Conservation (phyloP, 2,329 filamentous ascomycete genomes). For the Ophiostoma australiae region DNA sequence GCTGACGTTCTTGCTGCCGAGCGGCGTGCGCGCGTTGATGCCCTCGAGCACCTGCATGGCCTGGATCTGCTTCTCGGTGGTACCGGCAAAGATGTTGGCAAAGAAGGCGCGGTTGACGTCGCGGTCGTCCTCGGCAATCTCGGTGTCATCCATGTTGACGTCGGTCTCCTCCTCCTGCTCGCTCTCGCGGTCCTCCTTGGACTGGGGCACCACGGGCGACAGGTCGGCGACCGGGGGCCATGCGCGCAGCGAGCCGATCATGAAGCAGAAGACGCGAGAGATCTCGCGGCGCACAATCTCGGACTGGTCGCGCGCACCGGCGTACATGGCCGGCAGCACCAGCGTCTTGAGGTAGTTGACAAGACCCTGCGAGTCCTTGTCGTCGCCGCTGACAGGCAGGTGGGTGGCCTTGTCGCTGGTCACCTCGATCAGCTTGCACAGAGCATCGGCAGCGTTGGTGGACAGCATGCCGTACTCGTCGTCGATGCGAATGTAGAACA, state of each 20-base stretch:
- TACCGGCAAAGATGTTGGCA: constrained; percentile 84
- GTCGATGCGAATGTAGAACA: constrained; percentile 78
- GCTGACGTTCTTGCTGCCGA: constrained; percentile 73
- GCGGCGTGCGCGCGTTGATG: constrained; percentile 54
- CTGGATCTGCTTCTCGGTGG: constrained; percentile 77
- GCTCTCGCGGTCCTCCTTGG: constrained; percentile 32
- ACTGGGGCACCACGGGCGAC: constrained; percentile 56
- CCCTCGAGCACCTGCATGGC: constrained; percentile 72
- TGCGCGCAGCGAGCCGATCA: constrained; percentile 64
- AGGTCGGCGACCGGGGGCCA: constrained; percentile 73
- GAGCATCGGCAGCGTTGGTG: constrained; percentile 71
- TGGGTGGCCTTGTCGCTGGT: constrained; percentile 42
- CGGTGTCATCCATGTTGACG: constrained; percentile 19
- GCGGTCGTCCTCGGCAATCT: constrained; percentile 20
- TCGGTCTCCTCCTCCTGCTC: neutral
- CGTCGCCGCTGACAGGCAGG: constrained; percentile 14
- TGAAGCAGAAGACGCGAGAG: constrained; percentile 69
- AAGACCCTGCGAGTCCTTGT: constrained; percentile 41
- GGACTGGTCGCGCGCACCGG: constrained; percentile 69
- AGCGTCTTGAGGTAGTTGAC: constrained; percentile 56
- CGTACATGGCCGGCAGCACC: constrained; percentile 70
- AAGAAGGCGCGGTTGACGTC: constrained; percentile 72
- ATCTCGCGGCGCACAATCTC: constrained; percentile 83
- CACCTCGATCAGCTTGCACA: constrained; percentile 72
- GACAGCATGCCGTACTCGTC: constrained; percentile 82